Conservation (phyloP, 495 filamentous ascomycete genomes). For the Hapsidospora chrysogenum region DNA sequence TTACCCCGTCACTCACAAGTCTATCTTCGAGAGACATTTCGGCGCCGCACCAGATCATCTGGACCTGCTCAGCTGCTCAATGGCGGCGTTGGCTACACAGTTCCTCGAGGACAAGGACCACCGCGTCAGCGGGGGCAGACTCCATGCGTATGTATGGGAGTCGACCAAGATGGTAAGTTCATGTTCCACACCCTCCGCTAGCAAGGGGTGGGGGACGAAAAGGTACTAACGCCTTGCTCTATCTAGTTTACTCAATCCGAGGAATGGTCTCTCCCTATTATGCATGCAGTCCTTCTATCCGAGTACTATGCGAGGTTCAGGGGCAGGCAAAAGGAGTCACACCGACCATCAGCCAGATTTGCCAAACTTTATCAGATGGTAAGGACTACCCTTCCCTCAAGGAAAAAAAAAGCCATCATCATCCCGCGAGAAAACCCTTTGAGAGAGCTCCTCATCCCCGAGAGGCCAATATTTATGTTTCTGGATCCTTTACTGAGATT, state of each 20-base stretch:
- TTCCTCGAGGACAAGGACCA: conserved; percentile 25
- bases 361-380: conserved; percentile 34
- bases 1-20: conserved; percentile 26
- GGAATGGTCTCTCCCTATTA: conserved; percentile 28
- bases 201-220: not conserved
- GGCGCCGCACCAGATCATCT: conserved; percentile 6
- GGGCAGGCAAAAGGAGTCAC: conserved; percentile 24
- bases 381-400: too few species aligned
- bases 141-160: conserved; percentile 29
- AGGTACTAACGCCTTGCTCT: not conserved
- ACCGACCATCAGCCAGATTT: conserved; percentile 26
- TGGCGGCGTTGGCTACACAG: conserved; percentile 32
- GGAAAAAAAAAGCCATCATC: too few species aligned
- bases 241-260: conserved; percentile 11
- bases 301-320: conserved; percentile 37
- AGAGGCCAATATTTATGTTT: too few species aligned
- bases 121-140: conserved; percentile 21
- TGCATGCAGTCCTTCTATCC: conserved; percentile 38
- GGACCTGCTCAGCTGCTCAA: conserved; percentile 25
- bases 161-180: conserved; percentile 12
- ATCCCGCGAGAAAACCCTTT: too few species aligned
- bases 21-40: conserved; percentile 16
- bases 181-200: too few species aligned
- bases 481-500: too few species aligned
- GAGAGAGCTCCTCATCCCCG: too few species aligned